Conservation (phyloP, 179 eudicot genomes). For the Actinidia arguta region DNA sequence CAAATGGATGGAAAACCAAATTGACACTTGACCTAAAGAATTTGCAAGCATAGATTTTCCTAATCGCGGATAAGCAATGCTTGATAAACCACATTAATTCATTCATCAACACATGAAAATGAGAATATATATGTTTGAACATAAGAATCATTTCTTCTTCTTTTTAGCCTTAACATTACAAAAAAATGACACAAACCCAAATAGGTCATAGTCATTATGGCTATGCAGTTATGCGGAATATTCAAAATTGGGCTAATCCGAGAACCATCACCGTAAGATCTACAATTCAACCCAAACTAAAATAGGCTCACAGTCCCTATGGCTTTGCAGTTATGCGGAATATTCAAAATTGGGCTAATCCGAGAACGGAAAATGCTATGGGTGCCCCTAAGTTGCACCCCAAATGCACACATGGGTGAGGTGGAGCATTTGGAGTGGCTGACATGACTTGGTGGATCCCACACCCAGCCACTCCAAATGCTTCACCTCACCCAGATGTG, state of each 20-base stretch:
- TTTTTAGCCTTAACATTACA: slow-evolving; percentile 66
- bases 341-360: slow-evolving; percentile 69
- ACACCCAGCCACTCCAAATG: too few relatives aligned
- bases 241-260: too few relatives aligned
- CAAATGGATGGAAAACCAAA: too few relatives aligned
- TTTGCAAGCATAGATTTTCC: slow-evolving; percentile 21
- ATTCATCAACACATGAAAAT: background rate
- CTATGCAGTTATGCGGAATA: too few relatives aligned
- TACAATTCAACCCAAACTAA: too few relatives aligned
- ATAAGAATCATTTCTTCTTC: slow-evolving; percentile 50
- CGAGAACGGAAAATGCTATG: slow-evolving; percentile 23
- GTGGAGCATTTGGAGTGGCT: too few relatives aligned
- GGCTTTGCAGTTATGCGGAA: slow-evolving; percentile 63
- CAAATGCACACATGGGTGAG: too few relatives aligned
- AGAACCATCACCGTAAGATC: too few relatives aligned
- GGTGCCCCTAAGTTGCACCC: too few relatives aligned
- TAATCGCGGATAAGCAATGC: background rate
- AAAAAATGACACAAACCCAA: slow-evolving; percentile 76
- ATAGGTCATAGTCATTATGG: too few relatives aligned
- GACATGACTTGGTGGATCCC: too few relatives aligned
- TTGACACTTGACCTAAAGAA: slow-evolving; percentile 5
- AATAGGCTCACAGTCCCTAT: slow-evolving; percentile 57
- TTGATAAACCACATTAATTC: background rate
- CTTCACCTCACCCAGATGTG: too few relatives aligned
- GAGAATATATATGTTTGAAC: background rate